phyloP scores from a whole-genome alignment of 2,329 filamentous ascomycete species.

The Ascochyta viciae-villosae region DNA sequence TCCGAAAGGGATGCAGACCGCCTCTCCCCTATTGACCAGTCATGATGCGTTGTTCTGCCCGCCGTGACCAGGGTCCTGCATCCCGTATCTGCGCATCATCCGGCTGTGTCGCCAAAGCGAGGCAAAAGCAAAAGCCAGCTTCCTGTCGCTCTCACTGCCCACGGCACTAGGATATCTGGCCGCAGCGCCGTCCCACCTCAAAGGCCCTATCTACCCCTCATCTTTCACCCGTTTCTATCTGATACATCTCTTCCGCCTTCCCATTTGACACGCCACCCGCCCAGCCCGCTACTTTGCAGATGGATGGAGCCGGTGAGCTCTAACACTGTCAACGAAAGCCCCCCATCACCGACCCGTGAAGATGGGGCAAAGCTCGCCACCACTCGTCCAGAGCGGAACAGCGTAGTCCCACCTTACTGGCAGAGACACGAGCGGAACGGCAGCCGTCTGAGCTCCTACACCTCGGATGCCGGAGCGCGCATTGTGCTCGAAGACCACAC shows the following conservation, averaged over 20 bases:
- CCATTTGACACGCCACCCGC: slow-evolving; percentile 30
- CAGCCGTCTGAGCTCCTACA: slow-evolving; percentile 46
- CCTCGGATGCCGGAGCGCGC: slow-evolving; percentile 47
- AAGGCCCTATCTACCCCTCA: slow-evolving; percentile 28
- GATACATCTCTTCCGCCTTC: slow-evolving; percentile 19
- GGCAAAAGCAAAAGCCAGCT: slow-evolving; percentile 18
- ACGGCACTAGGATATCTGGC: slow-evolving; percentile 23
- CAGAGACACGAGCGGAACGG: slow-evolving; percentile 50
- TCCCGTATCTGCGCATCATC: slow-evolving; percentile 21
- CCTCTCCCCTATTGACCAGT: not conserved
- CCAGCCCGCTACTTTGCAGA: slow-evolving; percentile 40
- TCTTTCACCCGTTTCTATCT: slow-evolving; percentile 15
- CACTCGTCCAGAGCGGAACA: slow-evolving; percentile 37
- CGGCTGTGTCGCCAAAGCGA: slow-evolving; percentile 16
- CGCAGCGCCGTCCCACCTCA: slow-evolving; percentile 23
- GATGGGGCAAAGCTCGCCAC: slow-evolving; percentile 33
- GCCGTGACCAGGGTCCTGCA: slow-evolving; percentile 12
- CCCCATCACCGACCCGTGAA: slow-evolving; percentile 30
- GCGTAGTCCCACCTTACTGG: slow-evolving; percentile 58
- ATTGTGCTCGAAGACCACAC: slow-evolving; percentile 72
- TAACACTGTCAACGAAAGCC: slow-evolving; percentile 36
- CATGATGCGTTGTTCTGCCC: slow-evolving; percentile 10
- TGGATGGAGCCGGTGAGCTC: slow-evolving; percentile 50
- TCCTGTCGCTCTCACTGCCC: slow-evolving; percentile 20
- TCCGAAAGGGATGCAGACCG: slow-evolving; percentile 12